Base-by-base conservation (phyloP, 371 early-diverging fungal species). In the Capillidium heterosporum region DNA sequence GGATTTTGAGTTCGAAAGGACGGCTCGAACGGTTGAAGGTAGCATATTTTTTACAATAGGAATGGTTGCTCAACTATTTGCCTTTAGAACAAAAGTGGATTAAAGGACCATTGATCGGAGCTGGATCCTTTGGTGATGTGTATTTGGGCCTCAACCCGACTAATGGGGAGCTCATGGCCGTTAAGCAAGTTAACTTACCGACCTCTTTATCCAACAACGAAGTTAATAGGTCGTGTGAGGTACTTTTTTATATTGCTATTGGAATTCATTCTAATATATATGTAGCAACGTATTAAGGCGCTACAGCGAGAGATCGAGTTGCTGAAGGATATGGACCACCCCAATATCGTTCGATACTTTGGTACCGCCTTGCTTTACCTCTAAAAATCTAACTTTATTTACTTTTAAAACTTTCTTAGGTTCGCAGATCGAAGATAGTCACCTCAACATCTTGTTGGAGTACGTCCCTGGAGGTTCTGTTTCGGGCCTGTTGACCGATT, bases 381-480 rank as follows among this genome's bases (percentile, higher is more conserved):
- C n/a, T n/a, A n/a, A n/a, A n/a, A n/a, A n/a, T n/a, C n/a, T n/a
- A n/a, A n/a, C n/a, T n/a, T n/a, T n/a, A n/a, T n/a, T n/a, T n/a
- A n/a, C n/a, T n/a, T n/a, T n/a, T n/a, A n/a, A n/a, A n/a, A n/a
- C n/a, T n/a, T n/a, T n/a, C n/a, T n/a, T 95, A 26, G 81, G 89
- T 0, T 89, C 83, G 5, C 82, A 91, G 13, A 72, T 81, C 39
- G 85, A 87, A 50, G 83, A 82, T 26, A 73, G 75, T 15, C 76
- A 80, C 54, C 76, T 95, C 56, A 91, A 88, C 66, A 93, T 99
- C 57, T 94, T 98, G 58, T 65, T 99, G 57, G 98, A 99, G 67
- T 99, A 98, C 67, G 92, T 98, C 19, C 86, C 95, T 29, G 98
- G 98, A 43, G 97, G 96, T 0, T 91, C 93, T 10, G 85, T 98